A percentile compares a stretch with the other conserved stretches of the same genome.
phyloP scores from a whole-genome alignment of 2,329 filamentous ascomycete genomes.

The Phaeoacremonium minimum region DNA sequence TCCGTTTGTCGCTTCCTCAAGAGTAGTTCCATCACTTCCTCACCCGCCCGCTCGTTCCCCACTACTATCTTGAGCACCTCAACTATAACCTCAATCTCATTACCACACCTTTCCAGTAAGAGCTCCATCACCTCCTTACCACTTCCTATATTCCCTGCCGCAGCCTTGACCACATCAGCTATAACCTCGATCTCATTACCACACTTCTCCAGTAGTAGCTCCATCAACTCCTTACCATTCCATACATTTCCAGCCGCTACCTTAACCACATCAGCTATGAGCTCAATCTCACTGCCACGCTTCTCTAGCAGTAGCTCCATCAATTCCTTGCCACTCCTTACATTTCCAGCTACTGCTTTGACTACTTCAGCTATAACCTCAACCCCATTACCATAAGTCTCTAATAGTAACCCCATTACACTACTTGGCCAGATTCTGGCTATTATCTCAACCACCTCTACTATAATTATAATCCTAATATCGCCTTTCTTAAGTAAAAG shows the following conservation, averaged over 20 bases:
- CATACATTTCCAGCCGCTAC: not conserved
- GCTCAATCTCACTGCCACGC: not conserved
- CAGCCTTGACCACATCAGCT: not conserved
- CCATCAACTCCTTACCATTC: not conserved
- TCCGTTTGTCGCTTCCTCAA: not conserved
- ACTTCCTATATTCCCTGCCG: not conserved
- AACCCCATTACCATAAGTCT: not conserved
- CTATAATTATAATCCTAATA: no score
- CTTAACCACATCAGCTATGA: not conserved
- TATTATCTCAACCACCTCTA: not conserved
- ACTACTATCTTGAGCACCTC: not conserved
- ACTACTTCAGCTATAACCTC: not conserved
- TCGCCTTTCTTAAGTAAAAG: not conserved
- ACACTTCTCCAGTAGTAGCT: not conserved
- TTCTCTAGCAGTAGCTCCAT: not conserved
- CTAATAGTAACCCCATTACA: not conserved
- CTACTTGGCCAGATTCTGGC: not conserved
- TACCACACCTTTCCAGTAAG: constrained; percentile 1
- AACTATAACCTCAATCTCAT: constrained; percentile 1
- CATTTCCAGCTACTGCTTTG: not conserved
- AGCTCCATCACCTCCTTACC: constrained; percentile 1
- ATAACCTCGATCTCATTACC: not conserved
- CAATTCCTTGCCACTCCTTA: no score
- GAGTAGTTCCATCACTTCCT: not conserved
- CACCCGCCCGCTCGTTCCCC: not conserved